Evolutionary conservation across 2,329 filamentous ascomycete genomes (phyloP).

Genomic region (Coniella vitis): DNA sequence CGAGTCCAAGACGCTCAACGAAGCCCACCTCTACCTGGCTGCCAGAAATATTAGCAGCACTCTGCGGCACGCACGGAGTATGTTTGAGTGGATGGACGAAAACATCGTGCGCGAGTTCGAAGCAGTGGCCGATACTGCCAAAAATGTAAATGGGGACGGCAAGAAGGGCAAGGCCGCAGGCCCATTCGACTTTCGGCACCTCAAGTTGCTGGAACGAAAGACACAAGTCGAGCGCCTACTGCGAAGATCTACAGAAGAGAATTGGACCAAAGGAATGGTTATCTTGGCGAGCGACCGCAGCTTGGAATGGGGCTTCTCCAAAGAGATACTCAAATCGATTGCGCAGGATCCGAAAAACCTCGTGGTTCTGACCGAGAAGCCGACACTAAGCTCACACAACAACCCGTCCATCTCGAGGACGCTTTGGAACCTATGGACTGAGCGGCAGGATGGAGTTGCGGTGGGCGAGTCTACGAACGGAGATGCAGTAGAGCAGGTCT

Average conservation of each 20-base stretch:
- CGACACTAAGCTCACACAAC: conserved; percentile 37
- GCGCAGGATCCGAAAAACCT: conserved; percentile 74
- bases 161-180: conserved; percentile 51
- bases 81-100: conserved; percentile 99
- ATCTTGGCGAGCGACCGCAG: conserved; percentile 88
- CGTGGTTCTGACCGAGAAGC: conserved; percentile 77
- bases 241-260: conserved; percentile 37
- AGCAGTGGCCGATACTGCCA: conserved; percentile 49
- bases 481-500: conserved; percentile 59
- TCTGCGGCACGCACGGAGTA: conserved; percentile 84
- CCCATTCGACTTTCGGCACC: conserved; percentile 84
- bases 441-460: conserved; percentile 56
- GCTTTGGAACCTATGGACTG: conserved; percentile 75
- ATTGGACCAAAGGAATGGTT: conserved; percentile 53
- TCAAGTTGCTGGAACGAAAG: conserved; percentile 76
- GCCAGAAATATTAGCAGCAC: conserved; percentile 82
- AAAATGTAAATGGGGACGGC: conserved; percentile 37
- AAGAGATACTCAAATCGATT: conserved; percentile 66
- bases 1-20: conserved; percentile 39
- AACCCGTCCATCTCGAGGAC: conserved; percentile 60
- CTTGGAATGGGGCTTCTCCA: conserved; percentile 92
- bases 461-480: conserved; percentile 47
- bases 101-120: conserved; percentile 90
- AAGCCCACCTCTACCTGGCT: conserved; percentile 68
- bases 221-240: conserved; percentile 69